phyloP scores from a whole-genome alignment of 2,329 filamentous ascomycete species.

The Neonectria punicea region DNA sequence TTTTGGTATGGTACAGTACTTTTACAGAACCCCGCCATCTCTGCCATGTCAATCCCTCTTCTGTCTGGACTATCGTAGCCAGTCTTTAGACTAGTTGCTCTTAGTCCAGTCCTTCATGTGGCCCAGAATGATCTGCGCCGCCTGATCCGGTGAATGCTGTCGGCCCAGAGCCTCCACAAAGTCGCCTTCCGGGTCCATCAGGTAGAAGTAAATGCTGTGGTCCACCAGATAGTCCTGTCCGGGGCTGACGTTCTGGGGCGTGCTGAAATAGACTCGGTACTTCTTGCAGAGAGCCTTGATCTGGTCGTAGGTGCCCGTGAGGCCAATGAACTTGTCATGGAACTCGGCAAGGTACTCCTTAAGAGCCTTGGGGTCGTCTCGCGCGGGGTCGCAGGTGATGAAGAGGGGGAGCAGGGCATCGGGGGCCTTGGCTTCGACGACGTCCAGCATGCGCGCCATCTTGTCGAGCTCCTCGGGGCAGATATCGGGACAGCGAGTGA shows the following conservation, averaged over 20 bases:
- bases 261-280: constrained; percentile 97
- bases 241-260: constrained; percentile 85
- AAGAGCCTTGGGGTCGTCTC: constrained; percentile 87
- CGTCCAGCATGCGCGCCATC: constrained; percentile 95
- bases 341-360: constrained; percentile 92
- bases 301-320: constrained; percentile 94
- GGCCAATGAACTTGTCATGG: constrained; percentile 83
- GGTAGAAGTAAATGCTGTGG: constrained; percentile 99
- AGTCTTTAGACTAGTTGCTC: constrained; percentile 21
- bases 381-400: constrained; percentile 93
- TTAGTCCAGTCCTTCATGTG: constrained; percentile 77
- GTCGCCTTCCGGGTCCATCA: constrained; percentile 98
- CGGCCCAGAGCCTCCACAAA: constrained; percentile 97
- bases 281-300: constrained; percentile 95
- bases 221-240: constrained; percentile 98
- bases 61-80: constrained; percentile 6
- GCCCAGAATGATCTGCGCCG: constrained; percentile 82
- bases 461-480: constrained; percentile 99
- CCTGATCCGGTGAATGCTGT: constrained; percentile 91
- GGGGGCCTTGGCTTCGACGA: constrained; percentile 64
- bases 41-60: constrained; percentile 24
- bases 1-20: constrained; percentile 39
- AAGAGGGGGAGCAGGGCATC: constrained; percentile 80
- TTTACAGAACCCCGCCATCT: constrained; percentile 37
- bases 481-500: constrained; percentile 98